Conservation (phyloP, 352 stramenopile genomes). For the Aphanomyces cochlioides region DNA sequence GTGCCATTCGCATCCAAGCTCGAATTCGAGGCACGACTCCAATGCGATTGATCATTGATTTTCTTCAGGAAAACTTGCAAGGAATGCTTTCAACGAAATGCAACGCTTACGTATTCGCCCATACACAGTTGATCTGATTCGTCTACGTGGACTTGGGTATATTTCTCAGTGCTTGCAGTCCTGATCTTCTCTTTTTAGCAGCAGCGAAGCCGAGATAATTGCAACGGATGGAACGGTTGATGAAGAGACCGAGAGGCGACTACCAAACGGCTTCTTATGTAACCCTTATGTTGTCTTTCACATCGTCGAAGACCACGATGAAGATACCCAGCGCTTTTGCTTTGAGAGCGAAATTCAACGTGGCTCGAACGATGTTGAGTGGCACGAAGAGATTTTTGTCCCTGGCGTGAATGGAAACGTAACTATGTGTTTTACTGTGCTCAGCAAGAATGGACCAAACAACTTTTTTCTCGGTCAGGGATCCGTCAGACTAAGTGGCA, state of each 20-base stretch:
- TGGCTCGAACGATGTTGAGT: slow-evolving; percentile 44
- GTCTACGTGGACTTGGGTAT: slow-evolving; percentile 34
- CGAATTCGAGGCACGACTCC: slow-evolving; percentile 36
- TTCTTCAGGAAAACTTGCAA: slow-evolving; percentile 39
- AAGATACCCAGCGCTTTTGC: slow-evolving; percentile 63
- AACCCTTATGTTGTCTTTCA: slow-evolving; percentile 72
- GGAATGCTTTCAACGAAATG: slow-evolving; percentile 45
- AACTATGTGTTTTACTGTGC: slow-evolving; percentile 60
- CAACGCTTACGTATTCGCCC: slow-evolving; percentile 56
- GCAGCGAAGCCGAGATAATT: too few relatives aligned
- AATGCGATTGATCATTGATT: background rate
- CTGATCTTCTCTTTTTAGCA: too few relatives aligned
- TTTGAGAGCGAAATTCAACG: slow-evolving; percentile 58
- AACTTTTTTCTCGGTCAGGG: slow-evolving; percentile 69
- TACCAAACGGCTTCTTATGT: slow-evolving; percentile 67
- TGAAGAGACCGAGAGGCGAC: slow-evolving; percentile 34
- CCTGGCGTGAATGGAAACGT: slow-evolving; percentile 50
- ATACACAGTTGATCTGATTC: slow-evolving; percentile 43
- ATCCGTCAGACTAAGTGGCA: slow-evolving; percentile 44
- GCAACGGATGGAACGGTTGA: background rate
- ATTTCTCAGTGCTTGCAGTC: background rate
- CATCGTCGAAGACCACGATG: slow-evolving; percentile 59
- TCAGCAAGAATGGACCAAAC: slow-evolving; percentile 74
- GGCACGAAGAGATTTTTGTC: slow-evolving; percentile 57
- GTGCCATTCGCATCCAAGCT: slow-evolving; percentile 55